Percentiles rank a stretch among this genome's conserved stretches.
phyloP scores from a whole-genome alignment of 2,329 filamentous ascomycete genomes.

The Nakataea oryzae region DNA sequence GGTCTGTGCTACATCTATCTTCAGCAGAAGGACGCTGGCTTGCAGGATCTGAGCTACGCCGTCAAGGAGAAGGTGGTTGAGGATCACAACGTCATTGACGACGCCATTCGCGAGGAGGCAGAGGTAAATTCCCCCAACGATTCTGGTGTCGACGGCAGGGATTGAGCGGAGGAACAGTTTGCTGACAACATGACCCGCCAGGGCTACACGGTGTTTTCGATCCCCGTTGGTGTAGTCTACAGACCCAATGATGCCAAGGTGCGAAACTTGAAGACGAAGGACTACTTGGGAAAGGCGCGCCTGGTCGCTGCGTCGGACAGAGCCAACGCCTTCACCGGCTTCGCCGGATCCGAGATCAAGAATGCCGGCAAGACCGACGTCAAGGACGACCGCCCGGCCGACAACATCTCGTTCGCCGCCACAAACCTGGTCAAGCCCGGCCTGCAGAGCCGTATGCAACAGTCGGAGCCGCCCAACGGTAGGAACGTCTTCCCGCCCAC shows the following conservation, averaged over 20 bases:
- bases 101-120: conserved; percentile 86
- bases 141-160: background rate
- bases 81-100: conserved; percentile 96
- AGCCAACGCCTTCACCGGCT: conserved; percentile 71
- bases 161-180: background rate
- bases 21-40: conserved; percentile 78
- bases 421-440: conserved; percentile 87
- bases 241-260: conserved; percentile 96
- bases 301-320: conserved; percentile 81
- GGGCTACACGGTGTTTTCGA: conserved; percentile 98
- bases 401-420: conserved; percentile 84
- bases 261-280: conserved; percentile 94
- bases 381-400: conserved; percentile 70
- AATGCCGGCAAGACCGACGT: conserved; percentile 45
- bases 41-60: conserved; percentile 84
- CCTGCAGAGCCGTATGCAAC: conserved; percentile 68
- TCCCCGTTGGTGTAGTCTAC: conserved; percentile 91
- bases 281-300: conserved; percentile 93
- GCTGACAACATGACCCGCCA: conserved; percentile 21
- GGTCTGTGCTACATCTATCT: conserved; percentile 96
- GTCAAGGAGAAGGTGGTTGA: conserved; percentile 93
- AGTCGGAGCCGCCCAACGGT: conserved; percentile 71
- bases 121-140: conserved; percentile 48
- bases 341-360: conserved; percentile 69
- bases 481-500: conserved; percentile 92